Conservation (phyloP, 768 basidiomycete genomes). For the Fibroporia radiculosa region DNA sequence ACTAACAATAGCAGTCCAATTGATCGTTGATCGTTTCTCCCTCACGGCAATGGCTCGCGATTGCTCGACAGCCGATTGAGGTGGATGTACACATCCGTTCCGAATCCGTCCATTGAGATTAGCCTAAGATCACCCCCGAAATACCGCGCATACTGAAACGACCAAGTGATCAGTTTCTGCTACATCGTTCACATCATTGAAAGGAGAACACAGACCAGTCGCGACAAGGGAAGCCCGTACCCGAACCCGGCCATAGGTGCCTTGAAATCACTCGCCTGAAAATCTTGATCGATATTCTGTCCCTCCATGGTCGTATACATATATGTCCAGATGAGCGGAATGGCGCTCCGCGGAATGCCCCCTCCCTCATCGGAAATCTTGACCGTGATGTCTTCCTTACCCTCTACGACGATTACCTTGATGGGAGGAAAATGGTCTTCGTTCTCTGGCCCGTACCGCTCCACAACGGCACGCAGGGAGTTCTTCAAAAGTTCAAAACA, state of each 20-base stretch:
- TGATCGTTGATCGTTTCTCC: too few species aligned
- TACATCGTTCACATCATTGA: neutral
- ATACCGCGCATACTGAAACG: conserved; percentile 77
- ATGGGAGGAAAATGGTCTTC: conserved; percentile 82
- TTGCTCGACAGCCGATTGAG: conserved; percentile 80
- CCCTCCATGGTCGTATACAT: conserved; percentile 88
- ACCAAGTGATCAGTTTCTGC: neutral
- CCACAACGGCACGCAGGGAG: conserved; percentile 93
- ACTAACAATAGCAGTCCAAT: too few species aligned
- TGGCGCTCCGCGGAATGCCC: conserved; percentile 81
- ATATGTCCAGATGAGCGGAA: conserved; percentile 97
- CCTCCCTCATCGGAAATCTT: conserved; percentile 98
- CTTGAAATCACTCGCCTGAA: conserved; percentile 84
- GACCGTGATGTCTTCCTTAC: conserved; percentile 98
- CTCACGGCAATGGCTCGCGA: conserved; percentile 62
- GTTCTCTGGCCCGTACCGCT: conserved; percentile 76
- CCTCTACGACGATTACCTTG: conserved; percentile 92
- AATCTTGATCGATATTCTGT: conserved; percentile 67
- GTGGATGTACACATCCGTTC: conserved; percentile 92
- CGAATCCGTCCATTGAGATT: conserved; percentile 99
- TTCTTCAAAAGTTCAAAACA: conserved; percentile 97
- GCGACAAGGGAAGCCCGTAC: conserved; percentile 86
- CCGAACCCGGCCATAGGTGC: conserved; percentile 98
- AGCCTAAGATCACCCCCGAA: conserved; percentile 90
- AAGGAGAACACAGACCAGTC: conserved; percentile 53